Base-by-base conservation (phyloP, 192 early-diverging fungal species). In the Coemansia nantahalensis region DNA sequence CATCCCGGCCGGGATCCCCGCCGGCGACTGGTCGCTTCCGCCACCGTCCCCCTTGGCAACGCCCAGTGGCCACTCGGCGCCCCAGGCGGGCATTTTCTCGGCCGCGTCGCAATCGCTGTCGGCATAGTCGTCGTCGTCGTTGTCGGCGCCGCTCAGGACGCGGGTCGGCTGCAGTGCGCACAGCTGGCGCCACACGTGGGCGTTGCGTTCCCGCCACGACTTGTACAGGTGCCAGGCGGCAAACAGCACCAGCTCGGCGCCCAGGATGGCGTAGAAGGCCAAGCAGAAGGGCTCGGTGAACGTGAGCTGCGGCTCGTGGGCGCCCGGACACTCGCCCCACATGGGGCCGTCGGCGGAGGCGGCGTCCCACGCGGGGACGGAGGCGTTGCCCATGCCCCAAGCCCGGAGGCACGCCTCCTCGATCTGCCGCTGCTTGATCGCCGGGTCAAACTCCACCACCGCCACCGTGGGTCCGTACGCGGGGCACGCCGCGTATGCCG, bases 161-260 rank as follows among this genome's bases (percentile, higher is more conserved):
- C 8, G 12, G 16, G 53, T 34, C n/a, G 52, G 53, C 48, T 39
- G 48, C 30, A 26, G 55, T 26, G 51, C 50, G 51, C 65, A 66
- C 31, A 60, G 35, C 38, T 64, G 53, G 36, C 65, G 55, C 46
- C 54, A 21, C 6, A 31, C 16, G 2, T 48, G 39, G 5, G 60
- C 62, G 15, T 56, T 35, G 4, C 49, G 47, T 33, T 63, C 64
- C 23, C 71, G 46, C 4, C 56, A 33, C 33, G 32, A 19, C 46
- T 84, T 84, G 68, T 82, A 84, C 15, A 74, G 12, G 32, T 79
- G 74, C 83, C 83, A 85, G 2, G 68, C 21, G 34, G 62, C 35
- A 38, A 81, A 61, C 12, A 81, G 51, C 13, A 62, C 42, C 14
- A 82, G 47, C 39, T 83, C 73, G 14, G 63, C 56, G 9, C 60